Conservation (phyloP, 495 filamentous ascomycete species). For the Penicillium salamii region DNA sequence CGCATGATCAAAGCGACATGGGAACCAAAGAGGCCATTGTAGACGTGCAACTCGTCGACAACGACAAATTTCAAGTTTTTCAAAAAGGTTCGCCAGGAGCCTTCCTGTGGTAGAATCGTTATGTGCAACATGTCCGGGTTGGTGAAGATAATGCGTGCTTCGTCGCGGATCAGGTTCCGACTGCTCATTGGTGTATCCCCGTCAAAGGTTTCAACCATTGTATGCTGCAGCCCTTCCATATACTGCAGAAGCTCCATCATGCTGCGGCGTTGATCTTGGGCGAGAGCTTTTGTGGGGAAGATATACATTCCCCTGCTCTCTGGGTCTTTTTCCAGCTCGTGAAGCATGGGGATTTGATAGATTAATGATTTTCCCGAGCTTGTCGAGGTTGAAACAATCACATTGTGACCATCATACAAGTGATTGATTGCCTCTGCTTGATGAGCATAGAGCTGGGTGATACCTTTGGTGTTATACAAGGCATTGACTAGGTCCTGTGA, state of each 20-base stretch:
- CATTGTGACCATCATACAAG: constrained; percentile 76
- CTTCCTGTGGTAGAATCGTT: constrained; percentile 89
- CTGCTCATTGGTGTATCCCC: constrained; percentile 86
- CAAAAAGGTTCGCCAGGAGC: constrained; percentile 83
- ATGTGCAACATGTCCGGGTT: constrained; percentile 99
- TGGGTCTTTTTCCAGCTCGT: constrained; percentile 75
- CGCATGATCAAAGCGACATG: constrained; percentile 97
- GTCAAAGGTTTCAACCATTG: constrained; percentile 90
- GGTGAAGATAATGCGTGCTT: constrained; percentile 92
- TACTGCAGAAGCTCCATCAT: constrained; percentile 78
- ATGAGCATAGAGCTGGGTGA: constrained; percentile 87
- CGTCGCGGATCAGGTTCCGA: constrained; percentile 76
- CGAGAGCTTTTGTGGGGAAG: constrained; percentile 95
- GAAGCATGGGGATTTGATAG: constrained; percentile 91
- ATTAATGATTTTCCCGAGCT: constrained; percentile 96
- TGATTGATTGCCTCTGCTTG: constrained; percentile 94
- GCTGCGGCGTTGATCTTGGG: constrained; percentile 90
- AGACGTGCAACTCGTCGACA: constrained; percentile 88
- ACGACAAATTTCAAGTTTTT: constrained; percentile 90
- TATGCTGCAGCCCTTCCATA: constrained; percentile 71
- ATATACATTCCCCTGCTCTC: constrained; percentile 92
- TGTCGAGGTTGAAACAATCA: constrained; percentile 92
- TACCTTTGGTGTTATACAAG: constrained; percentile 82
- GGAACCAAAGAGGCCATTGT: constrained; percentile 91
- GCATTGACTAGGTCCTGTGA: constrained; percentile 93